Base-by-base conservation (phyloP, 2,329 filamentous ascomycete species). In the Pestalotiopsis sp. region DNA sequence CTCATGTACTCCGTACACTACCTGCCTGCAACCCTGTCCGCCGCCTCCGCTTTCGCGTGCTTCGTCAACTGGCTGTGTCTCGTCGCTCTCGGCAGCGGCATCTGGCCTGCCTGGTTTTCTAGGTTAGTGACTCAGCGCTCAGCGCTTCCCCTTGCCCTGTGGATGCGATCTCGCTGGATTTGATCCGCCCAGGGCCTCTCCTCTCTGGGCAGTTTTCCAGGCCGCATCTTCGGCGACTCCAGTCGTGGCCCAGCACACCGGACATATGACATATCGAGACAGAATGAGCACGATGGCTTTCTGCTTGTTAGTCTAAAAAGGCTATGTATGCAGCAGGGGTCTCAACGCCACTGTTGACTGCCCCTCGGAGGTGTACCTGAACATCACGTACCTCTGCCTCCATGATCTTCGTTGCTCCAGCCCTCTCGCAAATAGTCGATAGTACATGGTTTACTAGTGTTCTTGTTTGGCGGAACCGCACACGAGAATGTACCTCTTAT, bases 171-270 rank as follows among this genome's bases (percentile, higher is more conserved):
- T 65, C 62, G 59, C 62, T 66, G 31, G 31, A 36, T 9, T 9
- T 9, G 66, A 69, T 66, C 66, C 70, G 60, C 69, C 58, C 65
- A 66, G 68, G 68, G 67, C 65, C 69, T 71, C 75, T 72, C 72
- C 71, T 23, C 17, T 52, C 45, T 52, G 45, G 45, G 45, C n/a
- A 52, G 45, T 52, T n/a, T 52, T n/a, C 75, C 75, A 77, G 75
- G 74, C 75, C 73, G 72, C 72, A 70, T 70, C 72, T 71, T 77
- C 77, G 76, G 77, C 73, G 72, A 77, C 72, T 74, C 76, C 77
- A 75, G 76, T 73, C 70, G 70, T 68, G 73, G 70, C 73, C 70
- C 74, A 72, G 45, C 45, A 52, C 45, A 52, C 20, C 45, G 68
- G 45, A 62, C 71, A 66, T 66, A 68, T 63, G 68, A 70, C 66